These are phyloP conservation scores for Claviceps arundinis DNA, from an alignment of 2,329 filamentous ascomycete genomes.

Conservation along the genomic window DNA sequence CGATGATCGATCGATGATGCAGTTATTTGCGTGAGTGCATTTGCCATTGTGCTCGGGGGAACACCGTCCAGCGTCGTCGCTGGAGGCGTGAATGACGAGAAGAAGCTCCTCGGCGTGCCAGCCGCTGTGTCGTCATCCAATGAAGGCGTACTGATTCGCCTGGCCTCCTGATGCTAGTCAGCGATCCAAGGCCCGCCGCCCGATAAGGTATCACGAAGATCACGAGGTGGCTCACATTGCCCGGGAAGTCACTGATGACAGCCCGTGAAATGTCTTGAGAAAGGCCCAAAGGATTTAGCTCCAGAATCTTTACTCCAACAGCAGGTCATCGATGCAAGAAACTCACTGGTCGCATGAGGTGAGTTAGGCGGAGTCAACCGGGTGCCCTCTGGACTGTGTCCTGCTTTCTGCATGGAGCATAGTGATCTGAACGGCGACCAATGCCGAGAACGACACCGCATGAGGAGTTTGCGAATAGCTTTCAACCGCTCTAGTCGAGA, in stretches of 20 bases:
- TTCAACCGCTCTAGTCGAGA: conserved; percentile 17
- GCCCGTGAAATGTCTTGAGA: conserved; percentile 5
- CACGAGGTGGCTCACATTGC: conserved; percentile 16
- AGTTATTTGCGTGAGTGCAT: conserved; percentile 9
- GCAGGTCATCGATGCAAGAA: not conserved
- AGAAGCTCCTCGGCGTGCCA: conserved; percentile 27
- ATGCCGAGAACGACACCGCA: conserved; percentile 26
- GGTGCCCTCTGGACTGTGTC: conserved; percentile 1
- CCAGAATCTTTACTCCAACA: not conserved
- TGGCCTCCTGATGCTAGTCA: conserved; percentile 29
- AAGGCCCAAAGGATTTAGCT: not conserved
- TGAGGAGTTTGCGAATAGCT: conserved; percentile 25
- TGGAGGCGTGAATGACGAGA: conserved; percentile 26
- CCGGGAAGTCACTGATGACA: conserved; percentile 18
- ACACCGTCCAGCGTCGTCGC: not conserved
- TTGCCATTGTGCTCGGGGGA: not conserved
- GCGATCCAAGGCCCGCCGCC: not conserved
- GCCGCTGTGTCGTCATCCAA: conserved; percentile 25
- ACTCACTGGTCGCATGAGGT: conserved; percentile 1
- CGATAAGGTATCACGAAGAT: too few relatives aligned
- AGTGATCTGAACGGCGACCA: conserved; percentile 24
- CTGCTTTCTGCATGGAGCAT: conserved; percentile 23
- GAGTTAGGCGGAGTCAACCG: too few relatives aligned
- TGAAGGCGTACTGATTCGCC: conserved; percentile 33
- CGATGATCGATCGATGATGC: not conserved